A percentile compares a stretch with the other conserved stretches of the same genome.
Conservation (phyloP, 2,329 filamentous ascomycete genomes). For the Macrophomina phaseolina region DNA sequence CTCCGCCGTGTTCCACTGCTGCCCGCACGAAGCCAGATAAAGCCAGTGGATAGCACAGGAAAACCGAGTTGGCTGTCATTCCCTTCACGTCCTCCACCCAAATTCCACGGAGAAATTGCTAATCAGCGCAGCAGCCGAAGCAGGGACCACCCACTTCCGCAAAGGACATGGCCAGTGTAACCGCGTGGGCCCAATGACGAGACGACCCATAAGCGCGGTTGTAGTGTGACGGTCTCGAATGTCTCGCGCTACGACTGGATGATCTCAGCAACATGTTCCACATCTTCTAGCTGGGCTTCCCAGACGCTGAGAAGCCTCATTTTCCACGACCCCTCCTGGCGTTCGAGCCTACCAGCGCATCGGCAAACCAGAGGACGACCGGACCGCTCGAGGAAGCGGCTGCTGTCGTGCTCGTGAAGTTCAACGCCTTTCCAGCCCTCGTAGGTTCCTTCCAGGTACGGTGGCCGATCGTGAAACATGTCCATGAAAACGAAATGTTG, state of each 20-base stretch:
- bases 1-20: background rate
- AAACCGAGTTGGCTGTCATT: background rate
- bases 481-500: conserved; percentile 71
- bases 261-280: conserved; percentile 57
- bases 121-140: background rate
- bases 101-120: conserved; percentile 14
- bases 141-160: conserved; percentile 15
- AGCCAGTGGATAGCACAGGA: background rate
- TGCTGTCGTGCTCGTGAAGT: conserved; percentile 52
- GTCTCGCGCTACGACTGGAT: conserved; percentile 21
- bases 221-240: conserved; percentile 1
- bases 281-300: conserved; percentile 60
- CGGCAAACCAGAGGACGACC: conserved; percentile 50
- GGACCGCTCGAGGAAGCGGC: conserved; percentile 47
- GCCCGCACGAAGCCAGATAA: background rate
- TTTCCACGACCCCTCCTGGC: conserved; percentile 50
- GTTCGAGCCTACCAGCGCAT: conserved; percentile 56
- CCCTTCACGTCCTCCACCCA: background rate
- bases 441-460: conserved; percentile 57
- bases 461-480: conserved; percentile 64
- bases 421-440: conserved; percentile 53
- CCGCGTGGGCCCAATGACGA: conserved; percentile 20
- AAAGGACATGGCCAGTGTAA: conserved; percentile 14
- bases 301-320: conserved; percentile 58
- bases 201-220: conserved; percentile 15